A percentile compares a stretch with the other conserved stretches of the same genome.
phyloP scores from a whole-genome alignment of 139 green algal species.

The Volvox africanus region DNA sequence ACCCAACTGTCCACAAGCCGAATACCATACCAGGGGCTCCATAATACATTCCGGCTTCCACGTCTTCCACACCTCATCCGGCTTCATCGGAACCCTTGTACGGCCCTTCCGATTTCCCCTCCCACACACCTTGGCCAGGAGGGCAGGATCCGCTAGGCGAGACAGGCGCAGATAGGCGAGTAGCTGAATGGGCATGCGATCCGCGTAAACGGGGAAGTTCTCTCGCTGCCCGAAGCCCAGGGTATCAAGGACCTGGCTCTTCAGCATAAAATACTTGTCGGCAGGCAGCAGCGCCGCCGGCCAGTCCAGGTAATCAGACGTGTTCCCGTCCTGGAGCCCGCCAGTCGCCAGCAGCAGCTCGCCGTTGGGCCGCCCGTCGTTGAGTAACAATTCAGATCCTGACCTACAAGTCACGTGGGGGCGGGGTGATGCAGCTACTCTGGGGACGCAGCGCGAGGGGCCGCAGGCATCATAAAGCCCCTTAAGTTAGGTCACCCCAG shows the following conservation, averaged over 20 bases:
- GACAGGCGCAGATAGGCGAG: conserved; percentile 91
- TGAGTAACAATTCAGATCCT: conserved; percentile 77
- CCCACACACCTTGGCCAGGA: conserved; percentile 67
- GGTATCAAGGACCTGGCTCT: conserved; percentile 51
- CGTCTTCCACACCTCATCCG: too few species aligned
- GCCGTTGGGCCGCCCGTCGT: conserved; percentile 84
- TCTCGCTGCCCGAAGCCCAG: conserved; percentile 54
- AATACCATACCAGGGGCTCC: too few species aligned
- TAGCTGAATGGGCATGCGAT: conserved; percentile 93
- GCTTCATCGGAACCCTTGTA: not conserved
- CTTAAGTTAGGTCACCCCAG: too few species aligned
- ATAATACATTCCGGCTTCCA: too few species aligned
- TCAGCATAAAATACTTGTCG: conserved; percentile 52
- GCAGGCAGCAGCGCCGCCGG: conserved; percentile 59
- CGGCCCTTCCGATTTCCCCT: not conserved
- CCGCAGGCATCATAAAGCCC: too few species aligned
- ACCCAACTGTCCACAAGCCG: too few species aligned
- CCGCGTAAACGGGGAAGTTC: conserved; percentile 91
- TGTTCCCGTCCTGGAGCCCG: conserved; percentile 75
- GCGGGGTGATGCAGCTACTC: not conserved
- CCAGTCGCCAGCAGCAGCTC: conserved; percentile 90
- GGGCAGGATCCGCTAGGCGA: conserved; percentile 67
- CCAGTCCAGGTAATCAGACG: conserved; percentile 77
- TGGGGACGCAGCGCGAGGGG: not conserved
- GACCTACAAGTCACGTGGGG: conserved; percentile 53